These are phyloP conservation scores for Fusarium devonianum DNA, from an alignment of 2,329 filamentous ascomycete species.

Conservation along the genomic window DNA sequence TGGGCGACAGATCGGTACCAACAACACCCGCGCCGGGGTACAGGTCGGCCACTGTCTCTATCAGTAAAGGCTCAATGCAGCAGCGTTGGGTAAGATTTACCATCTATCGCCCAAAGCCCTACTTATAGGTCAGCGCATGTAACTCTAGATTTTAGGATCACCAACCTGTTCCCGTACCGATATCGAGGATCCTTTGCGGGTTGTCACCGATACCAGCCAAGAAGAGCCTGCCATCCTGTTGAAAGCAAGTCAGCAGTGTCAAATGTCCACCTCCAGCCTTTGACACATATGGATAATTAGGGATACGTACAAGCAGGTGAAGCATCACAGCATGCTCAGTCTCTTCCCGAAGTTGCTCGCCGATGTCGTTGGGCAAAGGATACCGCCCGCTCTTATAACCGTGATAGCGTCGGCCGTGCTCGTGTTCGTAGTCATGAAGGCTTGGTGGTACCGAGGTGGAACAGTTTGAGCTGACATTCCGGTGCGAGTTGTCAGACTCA, in stretches of 20 bases:
- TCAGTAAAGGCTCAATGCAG: slow-evolving; percentile 12
- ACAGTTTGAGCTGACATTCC: slow-evolving; percentile 39
- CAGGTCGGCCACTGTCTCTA: slow-evolving; percentile 48
- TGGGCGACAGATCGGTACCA: slow-evolving; percentile 55
- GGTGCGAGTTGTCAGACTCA: slow-evolving; percentile 31
- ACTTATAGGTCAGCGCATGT: slow-evolving; percentile 7
- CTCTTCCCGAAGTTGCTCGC: slow-evolving; percentile 56
- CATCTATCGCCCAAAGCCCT: slow-evolving; percentile 63
- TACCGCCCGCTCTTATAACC: slow-evolving; percentile 54
- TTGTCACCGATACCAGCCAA: slow-evolving; percentile 49
- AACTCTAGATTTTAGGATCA: background rate
- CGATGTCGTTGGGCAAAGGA: slow-evolving; percentile 55
- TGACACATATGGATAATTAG: background rate
- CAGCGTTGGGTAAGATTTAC: slow-evolving; percentile 32
- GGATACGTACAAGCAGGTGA: slow-evolving; percentile 48
- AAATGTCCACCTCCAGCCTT: background rate
- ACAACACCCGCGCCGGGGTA: slow-evolving; percentile 51
- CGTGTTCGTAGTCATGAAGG: slow-evolving; percentile 46
- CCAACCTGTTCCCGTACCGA: slow-evolving; percentile 59
- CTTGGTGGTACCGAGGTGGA: slow-evolving; percentile 47
- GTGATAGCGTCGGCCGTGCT: slow-evolving; percentile 52
- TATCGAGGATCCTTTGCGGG: slow-evolving; percentile 54
- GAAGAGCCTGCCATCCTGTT: slow-evolving; percentile 50
- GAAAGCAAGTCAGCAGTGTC: slow-evolving; percentile 3
- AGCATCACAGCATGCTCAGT: slow-evolving; percentile 55